Evolutionary conservation across 225 moss, liverwort and hornwort genomes (phyloP).

Genomic region (Sphagnum contortum): DNA sequence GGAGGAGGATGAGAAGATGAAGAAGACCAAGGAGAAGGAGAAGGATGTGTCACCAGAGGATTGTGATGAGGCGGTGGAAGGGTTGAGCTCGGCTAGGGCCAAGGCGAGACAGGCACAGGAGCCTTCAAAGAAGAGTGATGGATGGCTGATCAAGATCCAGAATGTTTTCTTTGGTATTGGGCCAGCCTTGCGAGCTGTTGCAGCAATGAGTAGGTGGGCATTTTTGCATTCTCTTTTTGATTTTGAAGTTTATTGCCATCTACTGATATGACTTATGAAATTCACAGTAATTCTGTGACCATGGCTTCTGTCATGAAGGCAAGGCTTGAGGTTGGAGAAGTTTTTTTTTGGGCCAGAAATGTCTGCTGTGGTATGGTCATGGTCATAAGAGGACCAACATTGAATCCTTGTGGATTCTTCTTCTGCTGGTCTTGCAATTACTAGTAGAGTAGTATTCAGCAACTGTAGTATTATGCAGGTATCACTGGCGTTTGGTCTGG

Average conservation of each 20-base stretch:
- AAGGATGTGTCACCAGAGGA: slow-evolving; percentile 86
- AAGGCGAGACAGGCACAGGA: slow-evolving; percentile 85
- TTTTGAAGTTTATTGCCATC: too few species aligned
- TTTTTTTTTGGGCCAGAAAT: not conserved
- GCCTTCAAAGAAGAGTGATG: slow-evolving; percentile 51
- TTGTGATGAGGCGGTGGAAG: slow-evolving; percentile 90
- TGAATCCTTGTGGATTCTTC: too few species aligned
- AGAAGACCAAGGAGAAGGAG: slow-evolving; percentile 30
- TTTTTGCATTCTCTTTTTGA: not conserved
- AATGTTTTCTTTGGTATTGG: slow-evolving; percentile 75
- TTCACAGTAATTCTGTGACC: not conserved
- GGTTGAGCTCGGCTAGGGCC: slow-evolving; percentile 71
- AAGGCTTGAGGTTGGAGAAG: not conserved
- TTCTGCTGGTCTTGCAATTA: too few species aligned
- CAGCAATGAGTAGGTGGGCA: slow-evolving; percentile 86
- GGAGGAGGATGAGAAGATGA: slow-evolving; percentile 50
- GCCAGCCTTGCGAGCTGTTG: slow-evolving; percentile 72
- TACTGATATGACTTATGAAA: too few species aligned
- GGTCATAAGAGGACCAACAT: not conserved
- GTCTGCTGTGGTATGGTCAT: not conserved
- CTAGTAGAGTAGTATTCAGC: too few species aligned
- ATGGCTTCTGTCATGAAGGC: slow-evolving; percentile 1
- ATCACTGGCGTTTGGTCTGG: too few species aligned
- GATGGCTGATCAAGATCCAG: slow-evolving; percentile 55
- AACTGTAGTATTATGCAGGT: too few species aligned